A percentile compares a stretch with the other conserved stretches of the same genome.
Evolutionary conservation across 2,329 filamentous ascomycete genomes (phyloP).

Genomic region (Arachnomyces sp.): DNA sequence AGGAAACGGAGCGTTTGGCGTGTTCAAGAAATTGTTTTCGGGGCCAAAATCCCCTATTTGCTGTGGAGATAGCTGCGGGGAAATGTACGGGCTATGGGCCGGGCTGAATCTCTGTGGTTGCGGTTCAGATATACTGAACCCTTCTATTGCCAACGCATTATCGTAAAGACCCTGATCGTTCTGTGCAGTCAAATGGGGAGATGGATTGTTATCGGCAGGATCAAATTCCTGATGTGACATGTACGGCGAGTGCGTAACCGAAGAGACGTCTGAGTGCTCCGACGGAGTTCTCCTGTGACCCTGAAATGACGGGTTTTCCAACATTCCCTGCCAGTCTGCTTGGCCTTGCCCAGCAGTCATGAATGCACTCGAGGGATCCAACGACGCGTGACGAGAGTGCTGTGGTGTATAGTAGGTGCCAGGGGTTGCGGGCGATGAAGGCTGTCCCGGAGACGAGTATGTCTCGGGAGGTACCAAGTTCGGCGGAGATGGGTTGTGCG

Average conservation of each 20-base stretch:
- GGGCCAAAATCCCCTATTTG: constrained; percentile 57
- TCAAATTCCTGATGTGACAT: constrained; percentile 77
- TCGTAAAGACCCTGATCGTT: constrained; percentile 67
- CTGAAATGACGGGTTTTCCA: constrained; percentile 58
- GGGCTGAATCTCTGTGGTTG: constrained; percentile 51
- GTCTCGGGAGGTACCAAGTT: constrained; percentile 49
- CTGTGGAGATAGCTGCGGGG: constrained; percentile 60
- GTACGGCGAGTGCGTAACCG: constrained; percentile 75
- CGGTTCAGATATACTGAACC: constrained; percentile 69
- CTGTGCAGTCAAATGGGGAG: constrained; percentile 67
- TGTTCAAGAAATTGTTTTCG: constrained; percentile 37
- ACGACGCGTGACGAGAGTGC: constrained; percentile 49
- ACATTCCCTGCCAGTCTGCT: constrained; percentile 51
- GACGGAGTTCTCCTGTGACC: constrained; percentile 78
- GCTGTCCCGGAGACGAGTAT: constrained; percentile 46
- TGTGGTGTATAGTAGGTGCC: constrained; percentile 20
- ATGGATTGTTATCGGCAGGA: constrained; percentile 61
- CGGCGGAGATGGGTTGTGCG: constrained; percentile 48
- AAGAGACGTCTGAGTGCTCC: constrained; percentile 88
- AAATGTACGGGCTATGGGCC: constrained; percentile 64
- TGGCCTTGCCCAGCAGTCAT: constrained; percentile 43
- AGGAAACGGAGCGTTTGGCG: constrained; percentile 28
- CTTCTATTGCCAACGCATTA: constrained; percentile 67
- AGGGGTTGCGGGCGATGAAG: constrained; percentile 50
- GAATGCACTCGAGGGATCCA: constrained; percentile 55